Base-by-base conservation (phyloP, 129 eudicot species). In the Artemisia tridentata region DNA sequence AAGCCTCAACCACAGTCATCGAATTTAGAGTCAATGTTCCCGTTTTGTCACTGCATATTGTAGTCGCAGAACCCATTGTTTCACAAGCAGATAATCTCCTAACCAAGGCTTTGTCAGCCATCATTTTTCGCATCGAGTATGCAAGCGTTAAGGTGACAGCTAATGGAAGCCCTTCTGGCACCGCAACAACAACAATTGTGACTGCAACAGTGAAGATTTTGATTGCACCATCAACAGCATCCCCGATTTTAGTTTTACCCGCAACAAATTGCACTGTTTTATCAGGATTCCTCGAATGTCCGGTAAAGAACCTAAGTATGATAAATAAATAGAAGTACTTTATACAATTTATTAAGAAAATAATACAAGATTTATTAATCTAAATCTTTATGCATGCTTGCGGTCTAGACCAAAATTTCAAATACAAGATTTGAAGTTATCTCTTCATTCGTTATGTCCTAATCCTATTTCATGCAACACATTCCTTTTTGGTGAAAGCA, bases 111-210 rank as follows among this genome's bases (percentile, higher is more conserved):
- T 95, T 95, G 73, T 95, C 99, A 10, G 80, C 79, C 99, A 95
- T 95, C 99, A 95, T 95, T 83, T 95, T 95, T 27, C 97, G 78
- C 99, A 95, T 95, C 2, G 99, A 95, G 82, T 90, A 95, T 19
- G 99, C 99, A 75, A 95, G 97, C 98, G 98, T 92, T 77, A 92
- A 75, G 17, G 98, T 92, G 43, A 92, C 98, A 75, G 98, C 98
- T 75, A 92, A 81, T 17, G 98, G 98, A 80, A 95, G 99, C 67
- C 99, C 99, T 84, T 95, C 99, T 7, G 99, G 99, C 59, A 95
- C 99, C 34, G 99, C 99, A 80, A 95, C 99, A 29, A 95, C 99
- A 11, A 95, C 99, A 65, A 95, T 95, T 50, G 97, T 86, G 55
- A 84, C 98, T 15, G 98, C 98, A 78, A 92, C 86, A 75, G 98